These are phyloP conservation scores for Schizophyllum amplum DNA, from an alignment of 1,284 basidiomycete species.

Conservation along the genomic window DNA sequence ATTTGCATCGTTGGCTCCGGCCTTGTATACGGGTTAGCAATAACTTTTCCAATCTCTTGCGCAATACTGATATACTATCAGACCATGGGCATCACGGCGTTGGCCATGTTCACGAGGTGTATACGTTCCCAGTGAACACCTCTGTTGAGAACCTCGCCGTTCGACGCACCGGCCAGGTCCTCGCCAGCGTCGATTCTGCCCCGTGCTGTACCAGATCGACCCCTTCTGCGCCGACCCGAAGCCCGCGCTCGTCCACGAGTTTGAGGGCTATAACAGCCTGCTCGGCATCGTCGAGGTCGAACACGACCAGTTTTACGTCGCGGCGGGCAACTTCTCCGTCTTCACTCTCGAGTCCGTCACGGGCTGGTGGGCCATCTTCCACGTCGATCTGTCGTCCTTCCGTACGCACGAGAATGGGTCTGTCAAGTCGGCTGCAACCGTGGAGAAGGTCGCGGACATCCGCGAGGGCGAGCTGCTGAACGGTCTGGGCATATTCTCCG, in stretches of 20 bases:
- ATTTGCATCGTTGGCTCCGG: no score
- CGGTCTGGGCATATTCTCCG: constrained; percentile 7
- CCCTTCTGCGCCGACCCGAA: constrained; percentile 5
- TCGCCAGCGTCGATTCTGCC: constrained; percentile 5
- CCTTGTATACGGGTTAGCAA: no score
- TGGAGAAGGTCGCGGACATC: constrained; percentile 7
- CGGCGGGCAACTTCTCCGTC: constrained; percentile 8
- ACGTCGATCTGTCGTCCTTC: constrained; percentile 5
- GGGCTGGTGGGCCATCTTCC: constrained; percentile 6
- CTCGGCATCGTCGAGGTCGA: constrained; percentile 8
- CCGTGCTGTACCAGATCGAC: constrained; percentile 6
- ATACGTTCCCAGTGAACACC: not conserved
- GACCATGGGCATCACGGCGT: no score
- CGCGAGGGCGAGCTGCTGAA: constrained; percentile 5
- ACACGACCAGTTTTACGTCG: constrained; percentile 5
- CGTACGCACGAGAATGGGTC: not conserved
- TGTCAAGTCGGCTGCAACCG: not conserved
- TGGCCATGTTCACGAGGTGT: not conserved
- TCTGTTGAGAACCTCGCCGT: constrained; percentile 8
- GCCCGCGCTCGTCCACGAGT: constrained; percentile 5
- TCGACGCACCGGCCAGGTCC: constrained; percentile 6
- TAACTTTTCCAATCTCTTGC: no score
- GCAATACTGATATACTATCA: no score
- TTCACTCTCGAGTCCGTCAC: constrained; percentile 4
- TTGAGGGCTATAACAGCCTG: constrained; percentile 3